Evolutionary conservation across 495 filamentous ascomycete species (phyloP).

Genomic region (Xylaria scruposa): DNA sequence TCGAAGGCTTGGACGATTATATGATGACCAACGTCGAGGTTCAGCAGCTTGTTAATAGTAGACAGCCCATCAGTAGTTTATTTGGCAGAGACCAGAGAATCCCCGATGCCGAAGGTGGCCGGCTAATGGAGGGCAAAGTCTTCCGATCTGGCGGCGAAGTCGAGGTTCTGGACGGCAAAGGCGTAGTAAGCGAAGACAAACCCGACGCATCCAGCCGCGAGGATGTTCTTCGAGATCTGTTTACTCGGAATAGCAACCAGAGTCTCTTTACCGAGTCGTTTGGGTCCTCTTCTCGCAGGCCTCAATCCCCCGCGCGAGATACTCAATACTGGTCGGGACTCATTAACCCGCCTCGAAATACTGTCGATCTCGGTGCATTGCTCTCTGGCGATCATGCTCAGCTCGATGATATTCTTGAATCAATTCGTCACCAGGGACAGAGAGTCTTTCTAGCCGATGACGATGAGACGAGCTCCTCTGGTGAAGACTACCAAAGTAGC

Average conservation of each 20-base stretch:
- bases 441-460: slow-evolving; percentile 32
- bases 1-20: slow-evolving; percentile 82
- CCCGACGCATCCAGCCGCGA: slow-evolving; percentile 50
- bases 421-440: slow-evolving; percentile 31
- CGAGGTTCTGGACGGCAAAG: slow-evolving; percentile 59
- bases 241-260: slow-evolving; percentile 41
- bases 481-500: slow-evolving; percentile 37
- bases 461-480: slow-evolving; percentile 32
- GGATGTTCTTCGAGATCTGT: slow-evolving; percentile 49
- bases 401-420: slow-evolving; percentile 39
- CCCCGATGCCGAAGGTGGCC: slow-evolving; percentile 62
- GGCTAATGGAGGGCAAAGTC: slow-evolving; percentile 69
- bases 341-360: slow-evolving; percentile 48
- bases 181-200: slow-evolving; percentile 48
- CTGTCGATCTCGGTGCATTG: slow-evolving; percentile 47
- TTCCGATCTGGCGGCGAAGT: slow-evolving; percentile 65
- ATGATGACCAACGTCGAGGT: slow-evolving; percentile 73
- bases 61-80: slow-evolving; percentile 81
- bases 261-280: slow-evolving; percentile 47
- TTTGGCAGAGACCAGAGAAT: slow-evolving; percentile 67
- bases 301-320: slow-evolving; percentile 36
- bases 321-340: slow-evolving; percentile 49
- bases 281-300: slow-evolving; percentile 36
- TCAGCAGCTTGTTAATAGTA: slow-evolving; percentile 73
- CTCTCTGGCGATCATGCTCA: slow-evolving; percentile 43